Base-by-base conservation (phyloP, 2,329 filamentous ascomycete genomes). In the Arthrobotrys conoides region DNA sequence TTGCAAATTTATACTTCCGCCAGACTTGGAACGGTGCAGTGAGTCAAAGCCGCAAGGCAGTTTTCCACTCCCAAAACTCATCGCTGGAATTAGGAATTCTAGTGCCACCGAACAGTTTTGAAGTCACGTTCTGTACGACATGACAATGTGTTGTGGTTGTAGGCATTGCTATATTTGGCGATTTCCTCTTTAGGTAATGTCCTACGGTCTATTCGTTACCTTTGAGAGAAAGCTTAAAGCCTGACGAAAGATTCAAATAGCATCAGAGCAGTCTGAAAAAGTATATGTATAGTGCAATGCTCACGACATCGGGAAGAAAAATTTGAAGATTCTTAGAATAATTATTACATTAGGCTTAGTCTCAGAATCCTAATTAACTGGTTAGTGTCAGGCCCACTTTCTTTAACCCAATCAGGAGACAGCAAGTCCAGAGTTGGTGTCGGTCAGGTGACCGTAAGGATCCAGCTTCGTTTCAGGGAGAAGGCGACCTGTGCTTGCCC, bases 1-100 rank as follows among this genome's bases (percentile, higher is more conserved):
- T 68, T 53, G 36, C 75, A 78, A 78, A 78, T 78, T 78, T 78
- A 78, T 78, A 78, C 68, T 78, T 67, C 66, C 49, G 46, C 75
- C 44, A 61, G 72, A 64, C 38, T 64, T 72, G 44, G 48, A 38
- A 63, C 46, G 1, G 51, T 16, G 24, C 24, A 33, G 64, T 78
- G 68, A 77, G 48, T 77, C 72, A 77, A 78, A 38, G 41, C 33
- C 59, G 18, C 73, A 77, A 77, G 73, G 73, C 73, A 64, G 73
- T 22, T 71, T 77, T 16, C 16, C 18, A n/a, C 33, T 30, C 22
- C 22, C 9, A 66, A 70, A 51, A 22, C 49, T 36, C 16, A 44
- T 61, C 16, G 8, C 24, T 16, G 9, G 33, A 66, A 65, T 9
- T 30, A 53, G 66, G 22, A 66, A 59, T 70, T 63, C 24, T 38